Conservation (phyloP, 192 early-diverging fungal species). For the Coemansia asiatica region DNA sequence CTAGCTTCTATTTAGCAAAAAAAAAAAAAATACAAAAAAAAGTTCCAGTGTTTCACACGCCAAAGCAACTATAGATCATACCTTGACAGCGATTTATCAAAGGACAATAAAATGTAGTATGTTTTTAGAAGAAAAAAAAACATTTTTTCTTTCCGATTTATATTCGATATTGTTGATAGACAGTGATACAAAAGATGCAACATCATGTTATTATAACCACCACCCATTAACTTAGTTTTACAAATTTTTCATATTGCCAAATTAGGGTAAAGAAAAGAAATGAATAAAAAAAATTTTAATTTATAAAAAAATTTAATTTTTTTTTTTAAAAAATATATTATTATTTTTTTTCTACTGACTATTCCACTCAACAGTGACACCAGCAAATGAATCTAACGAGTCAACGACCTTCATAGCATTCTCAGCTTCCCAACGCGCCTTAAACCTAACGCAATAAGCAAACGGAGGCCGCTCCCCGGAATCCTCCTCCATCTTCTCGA, state of each 20-base stretch:
- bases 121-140: not conserved
- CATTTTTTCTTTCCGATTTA: not conserved
- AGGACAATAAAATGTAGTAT: not conserved
- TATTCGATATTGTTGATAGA: not conserved
- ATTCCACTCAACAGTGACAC: constrained; percentile 37
- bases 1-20: too few relatives aligned
- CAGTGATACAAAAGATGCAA: not conserved
- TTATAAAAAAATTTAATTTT: not conserved
- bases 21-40: not conserved
- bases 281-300: constrained; percentile 1
- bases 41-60: not conserved
- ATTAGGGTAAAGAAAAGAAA: constrained; percentile 1
- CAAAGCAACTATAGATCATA: not conserved
- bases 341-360: constrained; percentile 14
- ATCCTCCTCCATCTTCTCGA: constrained; percentile 32
- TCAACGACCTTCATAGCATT: constrained; percentile 30
- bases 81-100: not conserved
- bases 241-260: constrained; percentile 1
- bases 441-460: constrained; percentile 35
- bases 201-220: not conserved
- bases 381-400: constrained; percentile 25
- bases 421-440: constrained; percentile 48
- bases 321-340: not conserved
- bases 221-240: too few relatives aligned
- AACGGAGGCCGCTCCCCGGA: constrained; percentile 24